Base-by-base conservation (phyloP, 2,329 filamentous ascomycete species). In the Diaporthe capsici region DNA sequence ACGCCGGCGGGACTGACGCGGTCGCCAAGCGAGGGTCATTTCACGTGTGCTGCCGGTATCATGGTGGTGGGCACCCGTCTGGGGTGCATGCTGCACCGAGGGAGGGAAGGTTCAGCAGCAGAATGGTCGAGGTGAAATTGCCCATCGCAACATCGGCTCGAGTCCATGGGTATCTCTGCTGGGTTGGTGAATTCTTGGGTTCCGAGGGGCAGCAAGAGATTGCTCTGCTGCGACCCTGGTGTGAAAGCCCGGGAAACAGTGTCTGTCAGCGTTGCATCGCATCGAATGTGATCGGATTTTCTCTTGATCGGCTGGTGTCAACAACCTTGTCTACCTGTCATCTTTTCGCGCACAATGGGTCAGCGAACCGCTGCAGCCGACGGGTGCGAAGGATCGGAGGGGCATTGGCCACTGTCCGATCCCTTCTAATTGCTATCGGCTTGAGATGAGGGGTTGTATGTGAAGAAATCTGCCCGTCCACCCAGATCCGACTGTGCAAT, bases 281-380 rank as follows among this genome's bases (percentile, higher is more conserved):
- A 55, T 70, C 34, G 31, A 55, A 67, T 20, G 65, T 55, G 65
- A 70, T 70, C 49, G 31, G 65, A 55, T 55, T 70, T 70, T 34
- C 13, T 28, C 65, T 55, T 70, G 49, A 70, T 70, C 65, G 49
- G 65, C 65, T 39, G n/a, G 49, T 42, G 49, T 53, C 65, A 53
- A 70, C 49, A 70, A 39, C 49, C 65, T 70, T 70, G 65, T 70
- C 65, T 13, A 25, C 34, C 65, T 70, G 49, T 70, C 65, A 55
- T 42, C 49, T 55, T 42, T 63, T 55, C 42, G 65, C 65, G 28
- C 31, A 28, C 34, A 51, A 25, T 25, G 13, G 47, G 49, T 31
- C 7, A 34, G 31, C 31, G 37, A 39, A 42, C 47, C 65, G 65
- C 65, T 42, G 65, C 51, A 55, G 65, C 65, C 65, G 65, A 70